These are phyloP conservation scores for Penicillium taxi DNA, from an alignment of 495 filamentous ascomycete species.

Conservation along the genomic window DNA sequence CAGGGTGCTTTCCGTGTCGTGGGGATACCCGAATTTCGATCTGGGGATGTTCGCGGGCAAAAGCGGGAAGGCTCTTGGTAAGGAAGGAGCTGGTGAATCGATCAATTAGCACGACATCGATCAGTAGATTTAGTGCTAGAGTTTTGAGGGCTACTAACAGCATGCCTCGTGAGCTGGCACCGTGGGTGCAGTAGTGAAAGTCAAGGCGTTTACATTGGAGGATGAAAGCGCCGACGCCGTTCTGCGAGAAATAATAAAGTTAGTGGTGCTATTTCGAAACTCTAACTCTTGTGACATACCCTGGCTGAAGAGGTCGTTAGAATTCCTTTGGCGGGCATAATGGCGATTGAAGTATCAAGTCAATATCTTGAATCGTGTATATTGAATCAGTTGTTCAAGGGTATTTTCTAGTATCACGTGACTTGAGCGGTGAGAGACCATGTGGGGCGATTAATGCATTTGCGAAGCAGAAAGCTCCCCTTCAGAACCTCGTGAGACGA, in stretches of 20 bases:
- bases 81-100: slow-evolving; percentile 63
- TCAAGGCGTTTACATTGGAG: slow-evolving; percentile 93
- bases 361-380: no score
- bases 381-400: background rate
- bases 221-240: slow-evolving; percentile 94
- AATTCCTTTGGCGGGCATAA: slow-evolving; percentile 63
- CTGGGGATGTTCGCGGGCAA: slow-evolving; percentile 74
- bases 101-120: no score
- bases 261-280: background rate
- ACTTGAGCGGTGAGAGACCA: slow-evolving; percentile 18
- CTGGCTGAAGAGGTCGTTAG: slow-evolving; percentile 32
- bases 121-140: background rate
- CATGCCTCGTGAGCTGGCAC: slow-evolving; percentile 87
- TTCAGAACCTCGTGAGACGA: slow-evolving; percentile 12
- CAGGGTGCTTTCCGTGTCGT: slow-evolving; percentile 75
- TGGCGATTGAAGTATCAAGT: slow-evolving; percentile 19
- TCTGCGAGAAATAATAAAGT: slow-evolving; percentile 41
- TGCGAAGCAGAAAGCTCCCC: slow-evolving; percentile 10
- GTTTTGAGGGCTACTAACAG: slow-evolving; percentile 53
- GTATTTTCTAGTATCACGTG: slow-evolving; percentile 22
- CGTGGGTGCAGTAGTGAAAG: slow-evolving; percentile 94
- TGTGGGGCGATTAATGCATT: slow-evolving; percentile 9
- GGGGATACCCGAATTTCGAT: slow-evolving; percentile 89
- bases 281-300: slow-evolving; percentile 20
- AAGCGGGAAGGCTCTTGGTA: slow-evolving; percentile 60